Conservation (phyloP, 2,329 filamentous ascomycete species). For the Chalaropsis thielavioides region DNA sequence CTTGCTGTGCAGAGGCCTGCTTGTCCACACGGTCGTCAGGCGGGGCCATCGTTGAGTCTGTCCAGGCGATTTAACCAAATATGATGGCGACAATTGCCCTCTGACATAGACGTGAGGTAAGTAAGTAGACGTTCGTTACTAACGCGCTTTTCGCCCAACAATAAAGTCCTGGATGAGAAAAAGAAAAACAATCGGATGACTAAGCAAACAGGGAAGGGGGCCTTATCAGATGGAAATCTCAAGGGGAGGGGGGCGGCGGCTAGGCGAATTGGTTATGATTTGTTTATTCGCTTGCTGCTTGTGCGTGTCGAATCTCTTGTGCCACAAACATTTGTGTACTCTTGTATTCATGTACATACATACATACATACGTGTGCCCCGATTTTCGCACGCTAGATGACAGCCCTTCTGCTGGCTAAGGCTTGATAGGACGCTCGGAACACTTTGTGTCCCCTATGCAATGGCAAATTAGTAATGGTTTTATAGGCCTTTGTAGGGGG, state of each 20-base stretch:
- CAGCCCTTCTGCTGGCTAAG: neutral
- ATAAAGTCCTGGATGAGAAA: neutral
- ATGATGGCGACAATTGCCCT: neutral
- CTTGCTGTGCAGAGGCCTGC: conserved; percentile 64
- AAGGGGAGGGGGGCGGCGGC: too few relatives aligned
- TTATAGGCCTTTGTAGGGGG: too few relatives aligned
- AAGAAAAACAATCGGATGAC: neutral
- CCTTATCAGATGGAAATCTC: neutral
- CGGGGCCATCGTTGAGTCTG: conserved; percentile 25
- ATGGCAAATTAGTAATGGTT: too few relatives aligned
- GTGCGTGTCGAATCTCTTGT: neutral
- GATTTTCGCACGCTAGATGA: neutral
- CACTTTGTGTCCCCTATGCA: too few relatives aligned
- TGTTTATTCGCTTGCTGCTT: too few relatives aligned
- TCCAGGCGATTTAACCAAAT: neutral
- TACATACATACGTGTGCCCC: too few relatives aligned
- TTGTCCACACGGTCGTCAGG: conserved; percentile 43
- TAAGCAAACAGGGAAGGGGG: neutral
- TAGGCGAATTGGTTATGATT: neutral
- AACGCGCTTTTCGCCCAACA: neutral
- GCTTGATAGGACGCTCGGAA: neutral
- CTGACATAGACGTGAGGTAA: neutral
- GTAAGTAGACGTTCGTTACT: neutral
- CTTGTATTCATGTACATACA: too few relatives aligned
- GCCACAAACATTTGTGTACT: neutral